Conservation (phyloP, 768 basidiomycete genomes). For the Hypholoma fasciculare region DNA sequence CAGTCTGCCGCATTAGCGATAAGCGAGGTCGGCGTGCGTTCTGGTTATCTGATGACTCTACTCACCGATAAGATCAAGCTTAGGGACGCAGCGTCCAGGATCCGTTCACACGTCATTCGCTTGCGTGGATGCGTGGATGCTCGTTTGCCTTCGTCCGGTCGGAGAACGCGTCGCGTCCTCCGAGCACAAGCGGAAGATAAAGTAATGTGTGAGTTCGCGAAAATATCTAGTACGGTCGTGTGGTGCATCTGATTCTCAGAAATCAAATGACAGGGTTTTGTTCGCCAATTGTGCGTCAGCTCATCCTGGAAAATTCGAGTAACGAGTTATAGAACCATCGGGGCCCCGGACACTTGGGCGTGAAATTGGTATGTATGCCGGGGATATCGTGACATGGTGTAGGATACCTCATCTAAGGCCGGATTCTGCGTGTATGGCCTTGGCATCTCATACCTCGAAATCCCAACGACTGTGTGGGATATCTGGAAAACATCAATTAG, state of each 20-base stretch:
- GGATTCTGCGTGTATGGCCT: background rate
- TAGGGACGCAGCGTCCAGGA: slow-evolving; percentile 1
- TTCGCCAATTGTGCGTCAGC: too few relatives aligned
- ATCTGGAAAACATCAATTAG: background rate
- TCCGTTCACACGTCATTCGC: background rate
- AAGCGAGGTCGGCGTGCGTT: background rate
- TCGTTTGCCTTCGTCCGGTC: background rate
- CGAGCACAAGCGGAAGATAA: too few relatives aligned
- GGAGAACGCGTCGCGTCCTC: background rate
- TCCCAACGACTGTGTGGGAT: background rate
- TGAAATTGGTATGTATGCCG: background rate
- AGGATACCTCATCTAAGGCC: background rate
- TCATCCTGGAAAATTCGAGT: too few relatives aligned
- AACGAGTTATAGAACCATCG: too few relatives aligned
- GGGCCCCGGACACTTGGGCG: background rate
- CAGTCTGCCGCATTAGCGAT: too few relatives aligned
- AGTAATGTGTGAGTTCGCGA: too few relatives aligned
- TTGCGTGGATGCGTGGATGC: background rate
- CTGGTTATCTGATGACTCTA: too few relatives aligned
- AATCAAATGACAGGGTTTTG: too few relatives aligned
- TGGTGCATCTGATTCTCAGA: too few relatives aligned
- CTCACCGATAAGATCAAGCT: background rate
- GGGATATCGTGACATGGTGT: background rate
- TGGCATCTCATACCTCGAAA: background rate
- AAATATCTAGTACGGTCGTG: too few relatives aligned